A percentile compares a stretch with the other conserved stretches of the same genome.
Evolutionary conservation across 805 yeast genomes (phyloP).

Genomic region (Candida sanyiensis): DNA sequence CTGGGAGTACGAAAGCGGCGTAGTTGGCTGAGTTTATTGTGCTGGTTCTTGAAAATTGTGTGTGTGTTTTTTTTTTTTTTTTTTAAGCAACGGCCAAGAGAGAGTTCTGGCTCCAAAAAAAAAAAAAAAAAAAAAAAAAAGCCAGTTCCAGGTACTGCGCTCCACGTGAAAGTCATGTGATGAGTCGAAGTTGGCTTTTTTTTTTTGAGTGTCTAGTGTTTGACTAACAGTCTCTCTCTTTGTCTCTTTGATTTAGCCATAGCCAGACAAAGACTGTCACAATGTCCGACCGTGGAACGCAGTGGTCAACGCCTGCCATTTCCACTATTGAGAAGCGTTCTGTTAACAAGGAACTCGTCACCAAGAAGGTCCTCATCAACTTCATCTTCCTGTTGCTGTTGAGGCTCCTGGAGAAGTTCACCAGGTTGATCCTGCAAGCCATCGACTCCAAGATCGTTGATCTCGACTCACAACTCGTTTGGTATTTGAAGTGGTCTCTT

Average conservation of each 20-base stretch:
- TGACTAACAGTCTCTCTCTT: too few species aligned
- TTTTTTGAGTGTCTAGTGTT: too few species aligned
- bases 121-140: constrained; percentile 1
- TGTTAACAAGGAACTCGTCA: constrained; percentile 37
- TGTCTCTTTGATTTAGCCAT: too few species aligned
- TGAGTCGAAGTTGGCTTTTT: too few species aligned
- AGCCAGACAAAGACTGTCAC: neutral
- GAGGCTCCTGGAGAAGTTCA: constrained; percentile 23
- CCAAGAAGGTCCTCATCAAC: constrained; percentile 31
- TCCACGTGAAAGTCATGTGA: too few species aligned
- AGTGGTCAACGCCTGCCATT: constrained; percentile 15
- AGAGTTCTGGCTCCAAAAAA: too few species aligned
- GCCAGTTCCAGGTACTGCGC: too few species aligned
- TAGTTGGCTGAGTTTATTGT: too few species aligned
- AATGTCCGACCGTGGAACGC: neutral
- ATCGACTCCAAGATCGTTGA: constrained; percentile 14
- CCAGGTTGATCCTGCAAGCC: constrained; percentile 17
- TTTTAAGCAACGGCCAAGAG: too few species aligned
- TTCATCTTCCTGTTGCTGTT: constrained; percentile 27
- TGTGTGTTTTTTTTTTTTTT: constrained; percentile 2
- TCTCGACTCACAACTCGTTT: neutral
- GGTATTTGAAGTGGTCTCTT: constrained; percentile 11
- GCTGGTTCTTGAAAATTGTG: neutral
- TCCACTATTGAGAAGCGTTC: constrained; percentile 29
- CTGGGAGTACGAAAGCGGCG: too few species aligned